Conservation (phyloP, 331 rosid species). For the Acacia concinna region DNA sequence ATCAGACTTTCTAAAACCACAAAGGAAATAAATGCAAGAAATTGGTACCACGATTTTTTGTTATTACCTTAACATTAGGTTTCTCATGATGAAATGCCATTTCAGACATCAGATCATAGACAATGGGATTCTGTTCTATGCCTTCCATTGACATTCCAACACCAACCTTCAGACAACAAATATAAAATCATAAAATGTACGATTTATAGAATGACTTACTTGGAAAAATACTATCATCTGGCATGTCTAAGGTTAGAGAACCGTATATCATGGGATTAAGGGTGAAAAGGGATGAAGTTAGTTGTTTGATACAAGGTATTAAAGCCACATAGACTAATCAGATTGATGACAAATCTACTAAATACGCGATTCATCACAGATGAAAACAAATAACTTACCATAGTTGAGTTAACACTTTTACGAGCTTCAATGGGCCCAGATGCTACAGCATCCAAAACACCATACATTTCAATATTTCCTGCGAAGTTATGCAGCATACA, state of each 20-base stretch:
- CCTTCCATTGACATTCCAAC: constrained; percentile 95
- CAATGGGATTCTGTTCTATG: constrained; percentile 77
- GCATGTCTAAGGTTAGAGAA: neutral
- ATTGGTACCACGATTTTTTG: constrained; percentile 10
- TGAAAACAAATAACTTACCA: constrained; percentile 52
- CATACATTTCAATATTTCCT: constrained; percentile 82
- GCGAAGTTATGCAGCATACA: constrained; percentile 93
- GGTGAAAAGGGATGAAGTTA: neutral
- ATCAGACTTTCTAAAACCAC: constrained; percentile 12
- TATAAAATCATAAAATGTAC: neutral
- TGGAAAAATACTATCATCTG: constrained; percentile 1
- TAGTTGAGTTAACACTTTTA: constrained; percentile 70
- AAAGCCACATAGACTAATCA: neutral
- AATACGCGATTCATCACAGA: constrained; percentile 5
- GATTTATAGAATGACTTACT: constrained; percentile 15
- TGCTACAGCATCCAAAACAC: constrained; percentile 64
- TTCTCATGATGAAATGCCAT: constrained; percentile 68
- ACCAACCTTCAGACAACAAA: constrained; percentile 63
- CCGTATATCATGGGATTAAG: neutral
- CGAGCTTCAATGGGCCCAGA: constrained; percentile 81
- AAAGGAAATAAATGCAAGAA: constrained; percentile 23
- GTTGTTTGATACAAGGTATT: neutral
- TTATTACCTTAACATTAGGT: constrained; percentile 61
- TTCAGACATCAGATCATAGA: constrained; percentile 81
- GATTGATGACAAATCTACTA: constrained; percentile 23